Evolutionary conservation across 2,329 filamentous ascomycete species (phyloP).

Genomic region (Pezizomycotina sp.): DNA sequence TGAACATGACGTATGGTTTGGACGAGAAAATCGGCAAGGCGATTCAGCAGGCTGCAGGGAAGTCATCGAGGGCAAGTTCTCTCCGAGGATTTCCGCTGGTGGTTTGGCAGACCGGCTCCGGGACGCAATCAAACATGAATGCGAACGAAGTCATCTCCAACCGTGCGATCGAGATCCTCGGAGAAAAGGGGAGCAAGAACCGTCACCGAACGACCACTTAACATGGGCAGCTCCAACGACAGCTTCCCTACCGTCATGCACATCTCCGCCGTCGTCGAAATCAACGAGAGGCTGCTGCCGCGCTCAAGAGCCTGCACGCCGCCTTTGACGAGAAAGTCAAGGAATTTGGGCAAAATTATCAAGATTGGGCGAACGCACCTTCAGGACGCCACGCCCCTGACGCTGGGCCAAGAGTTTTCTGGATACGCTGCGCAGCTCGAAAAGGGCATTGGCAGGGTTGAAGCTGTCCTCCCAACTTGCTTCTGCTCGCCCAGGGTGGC

Average conservation of each 20-base stretch:
- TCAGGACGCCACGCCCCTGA: conserved; percentile 91
- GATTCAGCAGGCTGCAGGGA: conserved; percentile 76
- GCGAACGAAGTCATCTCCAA: conserved; percentile 99
- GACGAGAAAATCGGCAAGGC: conserved; percentile 80
- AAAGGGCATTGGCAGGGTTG: conserved; percentile 71
- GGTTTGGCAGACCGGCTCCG: conserved; percentile 97
- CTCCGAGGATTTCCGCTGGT: conserved; percentile 95
- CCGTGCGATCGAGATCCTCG: conserved; percentile 93
- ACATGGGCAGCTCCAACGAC: conserved; percentile 98
- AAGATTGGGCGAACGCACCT: conserved; percentile 97
- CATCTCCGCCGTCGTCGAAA: conserved; percentile 87
- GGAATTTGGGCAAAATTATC: conserved; percentile 76
- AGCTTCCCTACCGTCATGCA: conserved; percentile 99
- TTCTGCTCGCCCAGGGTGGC: conserved; percentile 81
- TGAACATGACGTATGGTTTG: conserved; percentile 89
- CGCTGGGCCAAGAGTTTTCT: conserved; percentile 91
- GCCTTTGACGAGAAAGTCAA: no score
- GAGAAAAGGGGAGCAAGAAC: conserved; percentile 92
- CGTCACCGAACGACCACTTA: conserved; percentile 98
- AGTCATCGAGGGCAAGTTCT: conserved; percentile 7
- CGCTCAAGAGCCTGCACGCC: no score
- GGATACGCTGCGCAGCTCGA: conserved; percentile 93
- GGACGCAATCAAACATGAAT: conserved; percentile 99
- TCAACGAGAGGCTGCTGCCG: conserved; percentile 72
- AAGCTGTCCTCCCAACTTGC: conserved; percentile 70